Base-by-base conservation (phyloP, 257 asterid species). In the Coffea eugenioides region DNA sequence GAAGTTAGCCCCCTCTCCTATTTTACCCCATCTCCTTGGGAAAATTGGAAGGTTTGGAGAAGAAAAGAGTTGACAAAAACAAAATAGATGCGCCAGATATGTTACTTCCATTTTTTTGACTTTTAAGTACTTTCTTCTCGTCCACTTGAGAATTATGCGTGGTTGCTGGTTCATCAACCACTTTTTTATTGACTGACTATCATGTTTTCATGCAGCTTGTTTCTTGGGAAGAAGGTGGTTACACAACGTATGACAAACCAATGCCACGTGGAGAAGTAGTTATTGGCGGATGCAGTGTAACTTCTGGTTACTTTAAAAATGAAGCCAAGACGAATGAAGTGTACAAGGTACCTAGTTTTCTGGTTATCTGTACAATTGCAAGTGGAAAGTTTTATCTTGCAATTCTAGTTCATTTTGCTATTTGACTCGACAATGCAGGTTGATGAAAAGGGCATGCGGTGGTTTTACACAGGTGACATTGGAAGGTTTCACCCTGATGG, bases 211-310 rank as follows among this genome's bases (percentile, higher is more conserved):
- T 89, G 88, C 94, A 94, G 98, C 94, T 94, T 79, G 88, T 92
- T 82, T 85, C 98, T 71, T 94, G 98, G 98, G 96, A 94, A 73
- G 97, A 94, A 88, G 98, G 98, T 71, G 93, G 98, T 70, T 94
- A 92, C 89, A 91, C 75, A 67, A 86, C 73, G 76, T 77, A 84
- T 8, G 98, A 94, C 84, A 90, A 91, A 84, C 98, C 98, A 76
- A 89, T 91, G 97, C 96, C 98, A 36, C 92, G 97, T 71, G 98
- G 98, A 85, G 98, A 94, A 82, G 88, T 94, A 25, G 90, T 92
- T 25, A 84, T 91, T 77, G 98, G 98, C 77, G 98, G 98, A 76
- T 88, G 90, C 84, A 90, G 96, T 73, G 94, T 94, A 66, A 92
- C 93, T 80, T 94, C 97, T 80, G 98, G 98, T 80, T 94, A 94